Conservation (phyloP, 768 basidiomycete species). For the Leccinellum luteum region DNA sequence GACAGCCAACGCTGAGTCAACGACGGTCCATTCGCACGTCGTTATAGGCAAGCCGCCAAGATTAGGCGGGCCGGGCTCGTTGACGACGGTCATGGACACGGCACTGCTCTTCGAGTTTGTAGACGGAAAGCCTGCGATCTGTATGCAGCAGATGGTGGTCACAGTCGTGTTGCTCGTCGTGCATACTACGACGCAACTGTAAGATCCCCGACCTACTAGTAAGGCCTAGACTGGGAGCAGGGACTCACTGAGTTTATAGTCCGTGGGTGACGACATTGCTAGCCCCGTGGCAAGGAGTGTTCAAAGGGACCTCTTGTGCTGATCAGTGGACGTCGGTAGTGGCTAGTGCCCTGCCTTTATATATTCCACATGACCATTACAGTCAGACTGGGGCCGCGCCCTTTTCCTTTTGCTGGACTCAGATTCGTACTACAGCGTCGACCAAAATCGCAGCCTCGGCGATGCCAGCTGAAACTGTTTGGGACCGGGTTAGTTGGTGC, state of each 20-base stretch:
- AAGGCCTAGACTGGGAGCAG: neutral
- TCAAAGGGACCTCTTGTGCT: neutral
- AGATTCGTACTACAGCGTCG: too few species aligned
- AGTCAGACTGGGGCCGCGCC: neutral
- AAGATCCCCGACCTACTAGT: neutral
- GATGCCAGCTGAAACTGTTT: neutral
- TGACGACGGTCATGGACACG: neutral
- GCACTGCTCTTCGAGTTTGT: neutral
- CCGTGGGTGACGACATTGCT: neutral
- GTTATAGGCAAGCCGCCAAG: neutral
- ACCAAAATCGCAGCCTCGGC: neutral
- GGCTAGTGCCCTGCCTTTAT: neutral
- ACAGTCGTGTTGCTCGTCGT: conserved; percentile 6
- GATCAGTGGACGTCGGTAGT: too few species aligned
- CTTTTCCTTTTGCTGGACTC: neutral
- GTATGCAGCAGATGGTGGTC: conserved; percentile 3
- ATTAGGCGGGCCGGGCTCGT: neutral
- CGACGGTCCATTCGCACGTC: conserved; percentile 1
- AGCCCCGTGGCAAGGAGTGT: neutral
- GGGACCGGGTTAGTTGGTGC: neutral
- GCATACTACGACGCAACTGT: neutral
- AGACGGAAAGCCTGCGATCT: neutral
- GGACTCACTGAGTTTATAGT: neutral
- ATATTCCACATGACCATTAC: neutral
- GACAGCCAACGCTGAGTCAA: neutral